Conservation (phyloP, 2,329 filamentous ascomycete species). For the Colletotrichum viniferum region DNA sequence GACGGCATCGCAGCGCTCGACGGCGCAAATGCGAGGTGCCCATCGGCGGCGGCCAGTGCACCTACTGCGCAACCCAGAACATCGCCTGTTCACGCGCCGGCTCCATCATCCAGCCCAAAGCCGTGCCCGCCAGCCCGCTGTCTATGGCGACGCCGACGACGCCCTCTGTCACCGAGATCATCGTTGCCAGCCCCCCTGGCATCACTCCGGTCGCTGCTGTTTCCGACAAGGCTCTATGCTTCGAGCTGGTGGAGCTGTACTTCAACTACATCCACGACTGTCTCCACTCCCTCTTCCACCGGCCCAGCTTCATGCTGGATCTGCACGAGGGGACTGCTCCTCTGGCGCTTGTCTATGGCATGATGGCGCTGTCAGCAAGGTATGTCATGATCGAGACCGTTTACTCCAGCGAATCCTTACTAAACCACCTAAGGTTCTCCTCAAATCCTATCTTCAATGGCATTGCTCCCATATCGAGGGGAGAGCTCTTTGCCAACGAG, state of each 20-base stretch:
- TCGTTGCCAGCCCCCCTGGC: constrained; percentile 1
- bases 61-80: constrained; percentile 21
- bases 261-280: constrained; percentile 36
- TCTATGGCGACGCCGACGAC: constrained; percentile 13
- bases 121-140: constrained; percentile 12
- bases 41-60: constrained; percentile 19
- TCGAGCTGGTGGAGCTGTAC: constrained; percentile 35
- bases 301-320: constrained; percentile 28
- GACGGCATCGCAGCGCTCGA: constrained; percentile 10
- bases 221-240: constrained; percentile 20
- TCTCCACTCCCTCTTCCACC: constrained; percentile 37
- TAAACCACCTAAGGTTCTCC: constrained; percentile 23
- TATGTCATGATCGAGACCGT: neutral
- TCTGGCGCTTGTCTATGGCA: constrained; percentile 26
- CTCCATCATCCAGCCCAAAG: constrained; percentile 23
- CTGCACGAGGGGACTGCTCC: constrained; percentile 25
- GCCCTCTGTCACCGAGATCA: constrained; percentile 12
- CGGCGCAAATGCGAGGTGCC: constrained; percentile 23
- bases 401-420: neutral
- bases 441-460: constrained; percentile 21
- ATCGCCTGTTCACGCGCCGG: constrained; percentile 22
- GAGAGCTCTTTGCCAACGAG: constrained; percentile 26
- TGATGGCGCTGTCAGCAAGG: constrained; percentile 28
- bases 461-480: constrained; percentile 26
- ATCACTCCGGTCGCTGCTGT: constrained; percentile 19